phyloP scores from a whole-genome alignment of 2,329 filamentous ascomycete species.

The Thelonectria rubi region DNA sequence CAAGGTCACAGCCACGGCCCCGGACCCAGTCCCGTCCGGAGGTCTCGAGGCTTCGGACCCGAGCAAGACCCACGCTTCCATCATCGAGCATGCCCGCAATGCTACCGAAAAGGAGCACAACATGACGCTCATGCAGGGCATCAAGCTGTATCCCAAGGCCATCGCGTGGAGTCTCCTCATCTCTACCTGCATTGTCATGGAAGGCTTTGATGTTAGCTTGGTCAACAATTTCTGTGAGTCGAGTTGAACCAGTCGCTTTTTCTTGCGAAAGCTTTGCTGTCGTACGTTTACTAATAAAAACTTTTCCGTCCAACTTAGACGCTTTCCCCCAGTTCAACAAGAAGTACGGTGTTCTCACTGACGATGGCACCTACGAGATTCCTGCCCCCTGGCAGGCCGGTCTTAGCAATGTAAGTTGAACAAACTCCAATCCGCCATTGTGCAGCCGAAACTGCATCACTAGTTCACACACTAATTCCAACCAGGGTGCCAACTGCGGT shows the following conservation, averaged over 20 bases:
- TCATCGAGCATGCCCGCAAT: conserved; percentile 49
- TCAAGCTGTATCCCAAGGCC: conserved; percentile 87
- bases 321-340: conserved; percentile 66
- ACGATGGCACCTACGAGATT: conserved; percentile 62
- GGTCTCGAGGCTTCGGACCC: conserved; percentile 25
- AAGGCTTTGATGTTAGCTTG: conserved; percentile 84
- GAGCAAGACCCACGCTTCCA: conserved; percentile 41
- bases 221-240: conserved; percentile 79
- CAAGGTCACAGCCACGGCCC: conserved; percentile 29
- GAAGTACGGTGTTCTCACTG: conserved; percentile 62
- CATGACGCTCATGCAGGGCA: conserved; percentile 79
- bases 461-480: conserved; percentile 23
- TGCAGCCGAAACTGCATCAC: background rate
- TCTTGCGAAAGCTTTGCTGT: background rate
- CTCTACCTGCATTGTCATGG: conserved; percentile 92
- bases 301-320: conserved; percentile 43
- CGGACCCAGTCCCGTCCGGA: conserved; percentile 26
- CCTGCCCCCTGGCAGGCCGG: conserved; percentile 70
- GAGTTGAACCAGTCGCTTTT: background rate
- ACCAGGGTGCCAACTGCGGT: conserved; percentile 63
- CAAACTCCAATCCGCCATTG: background rate
- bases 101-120: conserved; percentile 70
- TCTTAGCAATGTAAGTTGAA: conserved; percentile 59
- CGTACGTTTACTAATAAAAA: conserved; percentile 18
- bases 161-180: conserved; percentile 85